phyloP scores from a whole-genome alignment of 2,329 filamentous ascomycete genomes.

The Pseudogymnoascus sp. region DNA sequence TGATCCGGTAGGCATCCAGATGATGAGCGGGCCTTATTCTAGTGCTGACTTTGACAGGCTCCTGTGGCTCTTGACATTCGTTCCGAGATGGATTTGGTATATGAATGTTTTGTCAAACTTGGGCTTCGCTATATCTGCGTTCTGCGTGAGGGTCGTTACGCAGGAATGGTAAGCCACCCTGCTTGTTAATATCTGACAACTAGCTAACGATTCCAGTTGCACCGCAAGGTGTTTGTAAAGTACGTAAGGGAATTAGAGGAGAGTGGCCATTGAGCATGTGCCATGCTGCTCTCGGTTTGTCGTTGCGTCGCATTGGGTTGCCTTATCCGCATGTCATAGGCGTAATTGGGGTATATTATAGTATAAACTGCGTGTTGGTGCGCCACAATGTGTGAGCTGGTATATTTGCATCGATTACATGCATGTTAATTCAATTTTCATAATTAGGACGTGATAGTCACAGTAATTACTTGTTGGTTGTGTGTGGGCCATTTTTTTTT shows the following conservation, averaged over 20 bases:
- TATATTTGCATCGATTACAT: background rate
- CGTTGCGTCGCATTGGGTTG: background rate
- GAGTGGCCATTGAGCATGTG: background rate
- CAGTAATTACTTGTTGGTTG: background rate
- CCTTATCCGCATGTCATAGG: background rate
- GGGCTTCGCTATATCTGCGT: slow-evolving; percentile 91
- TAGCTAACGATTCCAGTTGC: slow-evolving; percentile 45
- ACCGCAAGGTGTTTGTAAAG: slow-evolving; percentile 95
- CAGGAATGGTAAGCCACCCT: slow-evolving; percentile 63
- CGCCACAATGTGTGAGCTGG: background rate
- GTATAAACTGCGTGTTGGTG: background rate
- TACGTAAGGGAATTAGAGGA: slow-evolving; percentile 81
- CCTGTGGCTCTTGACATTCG: slow-evolving; percentile 82
- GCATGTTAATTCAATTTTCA: background rate
- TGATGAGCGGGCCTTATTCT: background rate
- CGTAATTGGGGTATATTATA: background rate
- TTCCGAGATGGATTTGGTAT: slow-evolving; percentile 89
- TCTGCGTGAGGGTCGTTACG: slow-evolving; percentile 72
- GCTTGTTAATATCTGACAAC: background rate
- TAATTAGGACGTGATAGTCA: too few species aligned
- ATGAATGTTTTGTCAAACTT: slow-evolving; percentile 92
- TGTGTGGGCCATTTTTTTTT: background rate
- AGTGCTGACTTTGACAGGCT: slow-evolving; percentile 41
- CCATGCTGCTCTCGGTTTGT: background rate
- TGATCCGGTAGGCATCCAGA: slow-evolving; percentile 58